Evolutionary conservation across 805 yeast species (phyloP).

Genomic region (Myxozyma sirexii): DNA sequence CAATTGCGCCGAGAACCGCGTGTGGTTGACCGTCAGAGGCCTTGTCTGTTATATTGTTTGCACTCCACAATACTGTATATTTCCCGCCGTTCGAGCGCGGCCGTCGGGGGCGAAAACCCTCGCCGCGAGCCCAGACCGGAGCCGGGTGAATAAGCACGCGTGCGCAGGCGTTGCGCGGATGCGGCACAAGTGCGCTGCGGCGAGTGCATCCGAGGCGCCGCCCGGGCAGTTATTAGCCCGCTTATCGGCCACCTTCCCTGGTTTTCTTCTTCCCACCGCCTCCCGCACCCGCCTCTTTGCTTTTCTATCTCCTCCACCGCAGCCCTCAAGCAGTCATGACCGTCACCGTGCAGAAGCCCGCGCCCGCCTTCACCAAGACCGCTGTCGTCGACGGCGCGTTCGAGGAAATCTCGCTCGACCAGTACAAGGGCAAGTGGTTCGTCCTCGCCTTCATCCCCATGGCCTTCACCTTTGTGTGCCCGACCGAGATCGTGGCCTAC

Average conservation of each 20-base stretch:
- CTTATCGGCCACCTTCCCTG: neutral
- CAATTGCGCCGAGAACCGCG: too few species aligned
- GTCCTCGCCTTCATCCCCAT: conserved; percentile 93
- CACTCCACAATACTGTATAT: too few species aligned
- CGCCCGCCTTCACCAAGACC: conserved; percentile 93
- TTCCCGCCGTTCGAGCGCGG: too few species aligned
- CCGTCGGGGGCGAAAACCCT: too few species aligned
- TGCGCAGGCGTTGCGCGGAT: neutral
- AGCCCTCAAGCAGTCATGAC: conserved; percentile 62
- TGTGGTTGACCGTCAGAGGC: too few species aligned
- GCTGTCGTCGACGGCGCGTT: conserved; percentile 97
- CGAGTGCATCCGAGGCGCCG: too few species aligned
- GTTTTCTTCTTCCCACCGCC: neutral
- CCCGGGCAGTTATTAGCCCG: neutral
- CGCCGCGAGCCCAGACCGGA: conserved; percentile 17
- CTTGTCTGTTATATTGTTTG: too few species aligned
- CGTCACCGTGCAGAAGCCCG: conserved; percentile 90
- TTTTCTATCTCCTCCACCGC: neutral
- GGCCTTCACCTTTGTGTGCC: conserved; percentile 99
- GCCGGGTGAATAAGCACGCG: conserved; percentile 3
- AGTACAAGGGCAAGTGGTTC: conserved; percentile 98
- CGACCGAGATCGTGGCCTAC: conserved; percentile 97
- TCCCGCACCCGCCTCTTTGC: neutral
- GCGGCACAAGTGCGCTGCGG: neutral
- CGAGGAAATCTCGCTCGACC: conserved; percentile 92